These are phyloP conservation scores for Fusarium clavum DNA, from an alignment of 2,329 filamentous ascomycete genomes.

Conservation along the genomic window DNA sequence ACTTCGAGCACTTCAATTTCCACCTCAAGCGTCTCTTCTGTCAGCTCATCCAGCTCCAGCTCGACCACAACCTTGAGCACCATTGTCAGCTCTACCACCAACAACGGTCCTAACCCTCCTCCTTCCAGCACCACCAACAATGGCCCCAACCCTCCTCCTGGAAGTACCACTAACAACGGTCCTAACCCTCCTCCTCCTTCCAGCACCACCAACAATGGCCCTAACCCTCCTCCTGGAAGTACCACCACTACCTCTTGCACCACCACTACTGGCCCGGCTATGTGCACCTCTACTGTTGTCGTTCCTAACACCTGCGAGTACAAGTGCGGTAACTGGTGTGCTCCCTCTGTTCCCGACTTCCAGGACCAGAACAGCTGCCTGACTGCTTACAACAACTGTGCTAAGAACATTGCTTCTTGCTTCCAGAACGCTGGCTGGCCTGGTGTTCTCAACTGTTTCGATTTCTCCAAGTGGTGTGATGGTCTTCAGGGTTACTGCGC, in stretches of 20 bases:
- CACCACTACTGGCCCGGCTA: slow-evolving; percentile 53
- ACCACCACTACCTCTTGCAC: slow-evolving; percentile 42
- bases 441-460: slow-evolving; percentile 61
- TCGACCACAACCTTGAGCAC: slow-evolving; percentile 2
- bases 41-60: slow-evolving; percentile 13
- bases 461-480: slow-evolving; percentile 63
- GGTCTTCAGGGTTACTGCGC: slow-evolving; percentile 59
- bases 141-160: slow-evolving; percentile 9
- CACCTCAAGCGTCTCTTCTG: slow-evolving; percentile 41
- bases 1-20: slow-evolving; percentile 13
- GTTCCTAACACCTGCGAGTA: slow-evolving; percentile 64
- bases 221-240: slow-evolving; percentile 15
- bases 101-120: slow-evolving; percentile 3
- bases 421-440: slow-evolving; percentile 65
- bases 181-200: slow-evolving; percentile 12
- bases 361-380: slow-evolving; percentile 56
- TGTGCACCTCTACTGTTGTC: slow-evolving; percentile 61
- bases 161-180: slow-evolving; percentile 35
- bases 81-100: slow-evolving; percentile 4
- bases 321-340: slow-evolving; percentile 66
- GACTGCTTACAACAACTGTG: slow-evolving; percentile 57
- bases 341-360: slow-evolving; percentile 62
- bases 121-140: slow-evolving; percentile 1
- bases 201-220: not conserved
- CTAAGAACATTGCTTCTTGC: slow-evolving; percentile 62